Base-by-base conservation (phyloP, 495 filamentous ascomycete genomes). In the Penicillium turbatum region DNA sequence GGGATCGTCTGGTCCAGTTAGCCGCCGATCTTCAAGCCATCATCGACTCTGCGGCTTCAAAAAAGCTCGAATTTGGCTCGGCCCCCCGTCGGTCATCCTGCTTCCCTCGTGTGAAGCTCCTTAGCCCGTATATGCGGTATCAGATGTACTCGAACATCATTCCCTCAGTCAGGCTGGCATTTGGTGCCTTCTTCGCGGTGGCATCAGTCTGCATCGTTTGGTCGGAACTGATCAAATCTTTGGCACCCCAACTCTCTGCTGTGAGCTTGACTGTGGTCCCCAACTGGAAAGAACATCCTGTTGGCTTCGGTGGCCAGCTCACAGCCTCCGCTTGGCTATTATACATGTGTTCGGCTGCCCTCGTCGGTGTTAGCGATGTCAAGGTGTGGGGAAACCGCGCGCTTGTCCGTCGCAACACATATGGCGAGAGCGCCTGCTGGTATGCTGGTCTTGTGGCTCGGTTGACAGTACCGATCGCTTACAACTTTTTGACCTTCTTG, bases 301-400 rank as follows among this genome's bases (percentile, higher is more conserved):
- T 96, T 60, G 87, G 88, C 11, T 87, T 97, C 57, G 84, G 85
- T 9, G 88, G 90, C 30, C 93, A 98, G 65, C 67, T 88, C 41
- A 87, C 88, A 43, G 86, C 92, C 9, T 86, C 89, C 9, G 72
- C 83, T 29, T 98, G 93, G 93, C 84, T 98, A 59, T 69, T 90
- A 24, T 98, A 97, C 74, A 97, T 97, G 92, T 87, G 82, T 65
- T 77, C 85, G 36, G 88, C 88, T 32, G 89, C 92, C 6, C 81
- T 97, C 38, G 86, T 84, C 50, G 90, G 89, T 32, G 82, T 98
- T 56, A 86, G 83, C 36, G 88, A 92, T 59, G 89, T 92, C 61
- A 92, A 92, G 62, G 88, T 96, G 27, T 98, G 93, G 93, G 86
- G 93, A 47, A 92, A 92, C 43, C 83, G 93, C 21, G 92, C 92